These are phyloP conservation scores for Pezicula radicicola DNA, from an alignment of 2,329 filamentous ascomycete species.

Conservation along the genomic window DNA sequence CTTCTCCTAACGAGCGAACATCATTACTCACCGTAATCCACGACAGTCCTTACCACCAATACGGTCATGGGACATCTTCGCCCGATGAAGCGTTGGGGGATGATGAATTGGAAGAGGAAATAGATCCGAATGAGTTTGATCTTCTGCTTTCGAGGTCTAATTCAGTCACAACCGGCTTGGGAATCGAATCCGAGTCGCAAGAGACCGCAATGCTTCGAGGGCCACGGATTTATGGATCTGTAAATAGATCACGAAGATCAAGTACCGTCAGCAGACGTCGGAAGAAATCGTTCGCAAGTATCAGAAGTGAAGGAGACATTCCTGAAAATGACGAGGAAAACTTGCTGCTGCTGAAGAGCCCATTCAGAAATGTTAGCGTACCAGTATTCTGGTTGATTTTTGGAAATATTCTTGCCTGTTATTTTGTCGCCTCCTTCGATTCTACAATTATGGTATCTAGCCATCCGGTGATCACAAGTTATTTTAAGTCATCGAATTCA, in stretches of 20 bases:
- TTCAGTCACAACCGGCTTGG: constrained; percentile 23
- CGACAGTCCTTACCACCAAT: neutral
- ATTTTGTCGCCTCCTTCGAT: constrained; percentile 66
- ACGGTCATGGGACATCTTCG: constrained; percentile 3
- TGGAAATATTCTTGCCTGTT: constrained; percentile 51
- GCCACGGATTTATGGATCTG: constrained; percentile 18
- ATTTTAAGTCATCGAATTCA: constrained; percentile 74
- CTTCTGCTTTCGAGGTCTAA: constrained; percentile 22
- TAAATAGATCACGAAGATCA: constrained; percentile 9
- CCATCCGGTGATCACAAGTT: constrained; percentile 78
- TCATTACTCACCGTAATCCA: constrained; percentile 7
- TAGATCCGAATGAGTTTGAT: constrained; percentile 27
- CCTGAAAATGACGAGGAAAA: constrained; percentile 12
- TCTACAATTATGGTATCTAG: constrained; percentile 78
- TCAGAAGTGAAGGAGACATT: constrained; percentile 10
- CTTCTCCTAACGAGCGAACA: constrained; percentile 9
- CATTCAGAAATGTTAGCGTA: constrained; percentile 38
- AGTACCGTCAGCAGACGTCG: constrained; percentile 14
- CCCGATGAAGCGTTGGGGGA: constrained; percentile 10
- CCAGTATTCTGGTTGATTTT: constrained; percentile 62
- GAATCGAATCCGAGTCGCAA: constrained; percentile 25
- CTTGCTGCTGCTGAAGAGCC: constrained; percentile 16
- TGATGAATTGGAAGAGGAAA: constrained; percentile 35
- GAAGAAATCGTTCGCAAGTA: constrained; percentile 18
- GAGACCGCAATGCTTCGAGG: constrained; percentile 27